Percentiles rank a stretch among this genome's conserved stretches.
These are phyloP conservation scores for Teunomyces kruisii DNA, from an alignment of 805 yeast species.

Conservation along the genomic window DNA sequence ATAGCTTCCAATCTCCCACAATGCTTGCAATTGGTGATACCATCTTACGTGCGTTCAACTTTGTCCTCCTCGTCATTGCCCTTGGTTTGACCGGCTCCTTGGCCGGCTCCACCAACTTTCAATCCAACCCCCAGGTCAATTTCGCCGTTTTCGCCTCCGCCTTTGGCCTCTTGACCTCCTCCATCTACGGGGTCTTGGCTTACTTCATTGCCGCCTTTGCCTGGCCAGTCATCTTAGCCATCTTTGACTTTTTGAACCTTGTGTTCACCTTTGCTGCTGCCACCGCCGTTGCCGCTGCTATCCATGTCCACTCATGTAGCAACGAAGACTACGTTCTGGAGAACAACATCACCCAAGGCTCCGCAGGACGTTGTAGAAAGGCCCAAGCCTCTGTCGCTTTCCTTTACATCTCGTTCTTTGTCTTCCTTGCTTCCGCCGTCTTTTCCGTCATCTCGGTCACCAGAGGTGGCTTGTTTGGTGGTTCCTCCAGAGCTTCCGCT, in stretches of 20 bases:
- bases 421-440: slow-evolving; percentile 65
- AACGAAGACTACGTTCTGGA: slow-evolving; percentile 61
- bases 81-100: slow-evolving; percentile 91
- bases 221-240: slow-evolving; percentile 77
- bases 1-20: slow-evolving; percentile 9
- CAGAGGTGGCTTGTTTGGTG: slow-evolving; percentile 47
- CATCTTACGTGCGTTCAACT: slow-evolving; percentile 70
- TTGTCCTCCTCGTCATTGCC: slow-evolving; percentile 71
- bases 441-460: slow-evolving; percentile 58
- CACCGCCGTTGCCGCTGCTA: slow-evolving; percentile 89
- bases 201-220: slow-evolving; percentile 76
- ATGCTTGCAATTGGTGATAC: slow-evolving; percentile 75
- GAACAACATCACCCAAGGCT: slow-evolving; percentile 76
- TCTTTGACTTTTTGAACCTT: slow-evolving; percentile 81
- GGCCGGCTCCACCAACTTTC: slow-evolving; percentile 57
- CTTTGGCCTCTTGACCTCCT: slow-evolving; percentile 78
- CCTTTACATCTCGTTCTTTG: slow-evolving; percentile 79
- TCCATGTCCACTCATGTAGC: slow-evolving; percentile 81
- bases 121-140: slow-evolving; percentile 77
- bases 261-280: slow-evolving; percentile 95
- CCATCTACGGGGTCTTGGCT: slow-evolving; percentile 77
- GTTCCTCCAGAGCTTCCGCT: slow-evolving; percentile 41
- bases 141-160: slow-evolving; percentile 85
- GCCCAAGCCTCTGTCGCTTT: slow-evolving; percentile 84
- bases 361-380: slow-evolving; percentile 85